Percentiles rank a stretch among this genome's conserved stretches.
These are phyloP conservation scores for Sporothrix phasma DNA, from an alignment of 2,329 filamentous ascomycete species.

Conservation along the genomic window DNA sequence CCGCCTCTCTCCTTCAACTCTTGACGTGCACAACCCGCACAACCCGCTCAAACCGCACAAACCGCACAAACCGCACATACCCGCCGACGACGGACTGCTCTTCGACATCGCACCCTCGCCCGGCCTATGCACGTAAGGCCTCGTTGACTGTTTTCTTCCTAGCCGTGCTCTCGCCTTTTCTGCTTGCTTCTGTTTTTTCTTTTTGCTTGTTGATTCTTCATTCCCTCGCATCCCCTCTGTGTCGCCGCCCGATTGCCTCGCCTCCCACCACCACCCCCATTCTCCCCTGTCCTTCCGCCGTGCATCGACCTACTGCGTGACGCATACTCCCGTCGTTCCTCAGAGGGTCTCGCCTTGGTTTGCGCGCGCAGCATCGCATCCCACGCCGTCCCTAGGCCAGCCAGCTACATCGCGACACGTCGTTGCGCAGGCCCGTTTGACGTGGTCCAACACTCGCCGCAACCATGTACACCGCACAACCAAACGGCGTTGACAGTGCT, in stretches of 20 bases:
- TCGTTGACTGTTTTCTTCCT: background rate
- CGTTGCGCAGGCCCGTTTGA: constrained; percentile 40
- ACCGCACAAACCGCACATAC: too few relatives aligned
- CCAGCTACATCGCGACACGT: constrained; percentile 55
- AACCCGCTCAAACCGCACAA: too few relatives aligned
- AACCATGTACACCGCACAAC: constrained; percentile 51
- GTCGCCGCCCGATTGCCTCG: background rate
- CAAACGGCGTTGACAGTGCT: constrained; percentile 70
- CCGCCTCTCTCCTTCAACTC: background rate
- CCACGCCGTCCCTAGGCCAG: constrained; percentile 25
- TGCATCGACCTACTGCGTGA: constrained; percentile 33
- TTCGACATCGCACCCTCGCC: constrained; percentile 25
- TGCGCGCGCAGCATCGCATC: constrained; percentile 25
- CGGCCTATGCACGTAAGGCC: constrained; percentile 40
- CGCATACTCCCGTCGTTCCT: constrained; percentile 24
- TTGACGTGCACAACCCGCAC: constrained; percentile 1
- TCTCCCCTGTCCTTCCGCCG: constrained; percentile 25
- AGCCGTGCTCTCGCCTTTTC: background rate
- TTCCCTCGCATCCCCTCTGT: background rate
- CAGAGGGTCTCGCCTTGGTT: constrained; percentile 18
- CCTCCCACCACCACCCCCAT: background rate
- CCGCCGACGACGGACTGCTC: background rate
- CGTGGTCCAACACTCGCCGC: constrained; percentile 34
- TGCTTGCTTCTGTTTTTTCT: background rate
- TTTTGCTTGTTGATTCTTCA: background rate